Evolutionary conservation across 2,329 filamentous ascomycete species (phyloP), one percentile per base, ranked within the genome.

Genomic region (Ophiostoma tasmaniense): DNA sequence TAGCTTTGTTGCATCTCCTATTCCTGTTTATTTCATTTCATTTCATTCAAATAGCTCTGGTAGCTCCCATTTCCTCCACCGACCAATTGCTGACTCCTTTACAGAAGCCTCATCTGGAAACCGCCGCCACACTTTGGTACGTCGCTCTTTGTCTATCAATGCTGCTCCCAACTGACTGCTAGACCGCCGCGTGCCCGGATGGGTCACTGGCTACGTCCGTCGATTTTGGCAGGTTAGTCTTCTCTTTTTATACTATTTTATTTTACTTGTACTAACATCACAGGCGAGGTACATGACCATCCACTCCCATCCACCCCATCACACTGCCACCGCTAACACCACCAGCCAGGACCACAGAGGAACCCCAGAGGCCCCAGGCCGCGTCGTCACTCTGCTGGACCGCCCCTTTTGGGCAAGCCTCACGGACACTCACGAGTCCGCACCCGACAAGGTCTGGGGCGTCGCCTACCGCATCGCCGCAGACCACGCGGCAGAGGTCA

Each of bases 91-190:
- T 45, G 30, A 42, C 37, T 20, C 45, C 35, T 55, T 14, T 25
- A 66, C 72, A 95, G 94, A 80, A 97, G 93, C 78, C 81, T 99
- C 77, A 97, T 99, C 75, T 99, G 93, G 93, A 99, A 98, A 79
- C 94, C 95, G 69, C 95, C 95, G 71, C 95, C 95, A 73, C 91
- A 97, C 77, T 97, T 90, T 77, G 94, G 94, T 97, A 89, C 72
- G 35, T 14, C 11, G 5, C 22, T 67, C 55, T 67, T 71, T 28
- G 7, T 22, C 25, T 11, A 28, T 25, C 14, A n/a, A 39, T 39
- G 10, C 14, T 55, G 25, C 25, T 25, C 17, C 3, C 28, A 20
- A 13, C 20, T 62, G 22, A 66, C 68, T 50, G 22, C 0, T 11
- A 97, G 94, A 98, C 77, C 85, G 87, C 74, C 86, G 93, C 69